These are phyloP conservation scores for Ostreobium quekettii DNA, from an alignment of 139 green algal species.

Conservation along the genomic window DNA sequence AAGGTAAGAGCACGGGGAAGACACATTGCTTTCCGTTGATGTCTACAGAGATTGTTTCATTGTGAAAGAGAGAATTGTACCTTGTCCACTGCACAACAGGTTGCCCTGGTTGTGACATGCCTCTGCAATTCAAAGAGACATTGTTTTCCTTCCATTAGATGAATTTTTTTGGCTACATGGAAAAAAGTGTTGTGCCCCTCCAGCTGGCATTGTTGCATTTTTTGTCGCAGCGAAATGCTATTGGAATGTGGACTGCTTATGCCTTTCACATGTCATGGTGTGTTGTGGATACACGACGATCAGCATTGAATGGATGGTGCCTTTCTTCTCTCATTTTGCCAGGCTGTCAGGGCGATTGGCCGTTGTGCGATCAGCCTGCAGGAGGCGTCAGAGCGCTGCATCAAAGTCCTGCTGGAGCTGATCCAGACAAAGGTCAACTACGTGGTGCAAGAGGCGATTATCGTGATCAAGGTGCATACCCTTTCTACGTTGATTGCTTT, in stretches of 20 bases:
- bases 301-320: too few relatives aligned
- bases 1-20: slow-evolving; percentile 40
- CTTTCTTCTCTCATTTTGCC: slow-evolving; percentile 1
- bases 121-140: too few relatives aligned
- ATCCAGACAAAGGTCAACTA: slow-evolving; percentile 95
- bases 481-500: too few relatives aligned
- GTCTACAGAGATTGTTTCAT: too few relatives aligned
- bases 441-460: slow-evolving; percentile 94
- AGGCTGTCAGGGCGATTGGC: slow-evolving; percentile 83
- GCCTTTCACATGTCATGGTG: background rate
- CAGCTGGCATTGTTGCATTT: too few relatives aligned
- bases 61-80: too few relatives aligned
- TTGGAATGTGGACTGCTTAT: background rate
- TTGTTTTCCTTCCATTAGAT: too few relatives aligned
- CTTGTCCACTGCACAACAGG: too few relatives aligned
- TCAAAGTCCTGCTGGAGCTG: slow-evolving; percentile 96
- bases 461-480: slow-evolving; percentile 85
- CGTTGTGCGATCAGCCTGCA: slow-evolving; percentile 87
- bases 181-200: too few relatives aligned
- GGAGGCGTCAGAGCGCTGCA: slow-evolving; percentile 80
- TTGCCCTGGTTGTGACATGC: too few relatives aligned
- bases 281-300: background rate
- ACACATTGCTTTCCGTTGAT: background rate
- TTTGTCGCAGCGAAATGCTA: too few relatives aligned
- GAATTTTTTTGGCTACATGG: too few relatives aligned